Percentiles rank a stretch among this genome's conserved stretches.
phyloP scores from a whole-genome alignment of 2,329 filamentous ascomycete species.

The Epichloe scottii region DNA sequence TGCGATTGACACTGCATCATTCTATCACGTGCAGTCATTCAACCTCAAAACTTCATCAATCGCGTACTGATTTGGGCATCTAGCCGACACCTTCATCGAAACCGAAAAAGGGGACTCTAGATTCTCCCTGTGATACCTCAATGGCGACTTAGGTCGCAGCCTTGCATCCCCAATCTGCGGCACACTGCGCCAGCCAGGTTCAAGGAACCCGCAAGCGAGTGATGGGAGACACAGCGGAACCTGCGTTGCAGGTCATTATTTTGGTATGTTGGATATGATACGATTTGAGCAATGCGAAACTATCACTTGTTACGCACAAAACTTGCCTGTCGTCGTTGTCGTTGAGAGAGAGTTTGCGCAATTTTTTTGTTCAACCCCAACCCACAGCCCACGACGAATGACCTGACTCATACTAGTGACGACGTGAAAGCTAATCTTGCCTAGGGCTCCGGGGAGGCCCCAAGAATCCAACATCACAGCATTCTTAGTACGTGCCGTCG shows the following conservation, averaged over 20 bases:
- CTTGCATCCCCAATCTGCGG: background rate
- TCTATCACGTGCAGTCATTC: background rate
- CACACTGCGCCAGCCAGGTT: background rate
- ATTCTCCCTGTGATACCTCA: background rate
- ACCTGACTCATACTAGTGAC: background rate
- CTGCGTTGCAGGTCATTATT: slow-evolving; percentile 61
- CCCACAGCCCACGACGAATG: background rate
- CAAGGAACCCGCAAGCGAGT: slow-evolving; percentile 3
- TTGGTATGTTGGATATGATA: slow-evolving; percentile 33
- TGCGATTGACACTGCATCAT: background rate
- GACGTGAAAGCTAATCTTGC: slow-evolving; percentile 1
- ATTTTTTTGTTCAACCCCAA: background rate
- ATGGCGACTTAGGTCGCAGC: background rate
- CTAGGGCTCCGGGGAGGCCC: slow-evolving; percentile 81
- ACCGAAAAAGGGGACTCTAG: background rate
- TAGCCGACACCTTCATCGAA: background rate
- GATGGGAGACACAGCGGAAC: slow-evolving; percentile 18
- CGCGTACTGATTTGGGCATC: background rate
- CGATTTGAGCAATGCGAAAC: background rate
- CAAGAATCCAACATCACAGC: slow-evolving; percentile 83
- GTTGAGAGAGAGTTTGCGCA: no score
- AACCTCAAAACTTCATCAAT: background rate
- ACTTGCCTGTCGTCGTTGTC: background rate
- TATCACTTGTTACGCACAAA: background rate
- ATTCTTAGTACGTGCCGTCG: slow-evolving; percentile 72